Base-by-base conservation (phyloP, 176 grass and related monocot genomes). In the Aegilops sharonensis region DNA sequence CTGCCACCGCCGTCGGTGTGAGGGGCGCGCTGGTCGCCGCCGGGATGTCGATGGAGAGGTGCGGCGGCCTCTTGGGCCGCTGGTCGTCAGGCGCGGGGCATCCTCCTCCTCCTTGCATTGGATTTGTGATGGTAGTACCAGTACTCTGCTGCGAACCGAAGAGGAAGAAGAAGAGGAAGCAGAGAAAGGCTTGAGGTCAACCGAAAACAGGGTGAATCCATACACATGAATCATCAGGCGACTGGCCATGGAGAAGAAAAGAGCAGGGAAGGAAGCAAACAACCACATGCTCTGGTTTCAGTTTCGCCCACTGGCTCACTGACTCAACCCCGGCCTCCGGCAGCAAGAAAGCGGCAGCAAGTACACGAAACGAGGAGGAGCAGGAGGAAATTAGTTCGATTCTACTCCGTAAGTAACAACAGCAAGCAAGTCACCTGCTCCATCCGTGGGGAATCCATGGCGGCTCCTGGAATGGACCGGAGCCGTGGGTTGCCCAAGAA, bases 31-130 rank as follows among this genome's bases (percentile, higher is more conserved):
- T 40, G 42, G 3, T 80, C 90, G 60, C n/a, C 15, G 87, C n/a
- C 2, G 88, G 92, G 45, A 98, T 82, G 73, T 95, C 90, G 79
- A 98, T 93, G 0, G 79, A 90, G 77, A 94, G 88, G 21, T 95
- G 89, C 0, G 93, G 89, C 0, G 93, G 79, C 27, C 84, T 85
- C 42, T 86, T 89, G 4, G 68, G 47, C 7, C 57, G 73, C 57
- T 82, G 71, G 2, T 5, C 48, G 18, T 79, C 73, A 29, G 47
- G 50, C 3, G 66, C 63, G 6, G 59, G 67, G 11, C 21, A 29
- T 2, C 65, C 68, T 6, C 21, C 64, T 1, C 56, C 68, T 0
- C 59, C 75, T 32, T 71, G 35, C 15, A n/a, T 5, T 62, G 80
- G 35, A 62, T 70, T n/a, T 20, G 47, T 7, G 6, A 23, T 17